Base-by-base conservation (phyloP, 768 basidiomycete species). In the Tricholomella constricta region DNA sequence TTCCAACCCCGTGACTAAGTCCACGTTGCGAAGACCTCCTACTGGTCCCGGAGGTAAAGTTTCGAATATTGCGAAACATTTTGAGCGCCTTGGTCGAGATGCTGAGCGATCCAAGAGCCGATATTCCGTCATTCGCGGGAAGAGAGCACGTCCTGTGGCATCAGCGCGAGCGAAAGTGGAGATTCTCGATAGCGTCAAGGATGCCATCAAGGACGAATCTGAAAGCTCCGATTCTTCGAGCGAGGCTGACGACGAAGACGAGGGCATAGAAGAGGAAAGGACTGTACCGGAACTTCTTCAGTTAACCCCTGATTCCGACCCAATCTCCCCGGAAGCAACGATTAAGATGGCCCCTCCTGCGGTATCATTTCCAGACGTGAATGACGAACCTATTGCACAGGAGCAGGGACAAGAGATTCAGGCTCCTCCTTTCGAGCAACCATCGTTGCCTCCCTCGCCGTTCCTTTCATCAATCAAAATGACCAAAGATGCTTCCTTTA, bases 91-190 rank as follows among this genome's bases (percentile, higher is more conserved):
- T 27, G 82, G 78, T 50, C 81, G 83, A 40, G 91, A 94, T 34
- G 81, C 72, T 6, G 89, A 92, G 62, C 83, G 83, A 32, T 80
- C 85, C 2, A 93, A 84, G 62, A 81, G 86, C 50, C 83, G 89
- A 20, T 91, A 96, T 62, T 82, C 86, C n/a, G 83, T 94, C 48
- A 90, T 94, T 63, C 83, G 93, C 32, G 90, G 89, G 10, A 88
- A 85, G 57, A 84, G 89, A 40, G 90, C 92, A 17, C 87, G 96
- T 27, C 96, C 97, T 11, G 92, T 98, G 12, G 89, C 90, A 17
- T 88, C 87, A 22, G 88, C 94, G 14, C 83, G 86, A 40, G 94
- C 92, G 14, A 93, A 86, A 62, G 91, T 96, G 1, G 86, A 94
- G 64, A 81, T 97, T 27, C 78, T 97, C 22, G 87, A 91, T 48